These are phyloP conservation scores for Zoysia pacifica DNA, from an alignment of 176 grass and related monocot species.

Conservation along the genomic window DNA sequence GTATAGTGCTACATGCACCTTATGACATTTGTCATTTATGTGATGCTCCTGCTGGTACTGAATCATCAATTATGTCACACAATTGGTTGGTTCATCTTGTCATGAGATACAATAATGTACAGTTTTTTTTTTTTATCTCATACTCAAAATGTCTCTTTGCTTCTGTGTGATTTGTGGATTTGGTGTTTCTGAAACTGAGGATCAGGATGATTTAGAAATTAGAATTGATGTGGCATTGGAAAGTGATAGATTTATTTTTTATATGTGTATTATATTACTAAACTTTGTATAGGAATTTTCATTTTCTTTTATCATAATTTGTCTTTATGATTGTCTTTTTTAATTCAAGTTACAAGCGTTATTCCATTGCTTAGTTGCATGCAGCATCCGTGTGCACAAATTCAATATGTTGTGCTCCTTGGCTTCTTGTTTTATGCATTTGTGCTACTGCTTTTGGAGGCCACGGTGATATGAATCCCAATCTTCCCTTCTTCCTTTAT, in stretches of 20 bases:
- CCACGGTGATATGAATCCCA: background rate
- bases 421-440: slow-evolving; percentile 27
- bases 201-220: background rate
- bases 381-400: slow-evolving; percentile 25
- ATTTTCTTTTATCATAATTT: background rate
- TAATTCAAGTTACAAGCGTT: slow-evolving; percentile 30
- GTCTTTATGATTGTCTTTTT: background rate
- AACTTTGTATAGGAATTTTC: background rate
- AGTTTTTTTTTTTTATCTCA: background rate
- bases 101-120: background rate
- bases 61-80: background rate
- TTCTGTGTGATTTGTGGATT: slow-evolving; percentile 20
- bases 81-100: slow-evolving; percentile 12
- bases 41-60: background rate
- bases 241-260: background rate
- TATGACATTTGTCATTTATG: background rate
- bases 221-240: slow-evolving; percentile 1
- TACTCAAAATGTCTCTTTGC: slow-evolving; percentile 6
- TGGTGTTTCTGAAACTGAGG: slow-evolving; percentile 28
- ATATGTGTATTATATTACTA: background rate
- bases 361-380: slow-evolving; percentile 13
- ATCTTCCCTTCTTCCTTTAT: background rate
- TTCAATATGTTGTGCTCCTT: slow-evolving; percentile 9
- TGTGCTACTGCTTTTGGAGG: slow-evolving; percentile 26
- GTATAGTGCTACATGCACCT: background rate